A percentile compares a stretch with the other conserved stretches of the same genome.
phyloP scores from a whole-genome alignment of 2,329 filamentous ascomycete genomes.

The Biscogniauxia marginata region DNA sequence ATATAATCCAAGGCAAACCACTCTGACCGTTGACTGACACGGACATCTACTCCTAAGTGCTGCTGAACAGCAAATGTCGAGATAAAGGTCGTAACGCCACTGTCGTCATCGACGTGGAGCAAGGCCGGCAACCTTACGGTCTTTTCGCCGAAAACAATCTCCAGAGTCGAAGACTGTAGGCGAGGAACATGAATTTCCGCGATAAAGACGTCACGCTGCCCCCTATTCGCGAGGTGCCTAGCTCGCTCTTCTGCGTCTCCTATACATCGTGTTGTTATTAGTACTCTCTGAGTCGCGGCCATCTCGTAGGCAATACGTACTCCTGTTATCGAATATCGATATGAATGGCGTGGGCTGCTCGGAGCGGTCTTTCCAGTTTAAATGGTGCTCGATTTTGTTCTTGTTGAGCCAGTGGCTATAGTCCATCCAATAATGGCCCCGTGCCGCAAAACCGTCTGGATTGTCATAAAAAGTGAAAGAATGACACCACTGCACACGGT shows the following conservation, averaged over 20 bases:
- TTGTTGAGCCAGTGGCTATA: not conserved
- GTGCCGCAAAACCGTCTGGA: not conserved
- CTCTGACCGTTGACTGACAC: not conserved
- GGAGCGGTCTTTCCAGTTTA: not conserved
- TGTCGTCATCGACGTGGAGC: not conserved
- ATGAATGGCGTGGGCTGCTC: not conserved
- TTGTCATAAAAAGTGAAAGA: not conserved
- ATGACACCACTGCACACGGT: not conserved
- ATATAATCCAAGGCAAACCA: not conserved
- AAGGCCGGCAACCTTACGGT: not conserved
- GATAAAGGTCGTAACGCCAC: not conserved
- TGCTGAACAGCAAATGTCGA: not conserved
- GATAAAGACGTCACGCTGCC: not conserved
- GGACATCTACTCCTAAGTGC: not conserved
- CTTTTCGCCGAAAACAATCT: not conserved
- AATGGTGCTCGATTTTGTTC: not conserved
- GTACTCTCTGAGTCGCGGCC: too few relatives aligned
- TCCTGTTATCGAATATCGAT: not conserved
- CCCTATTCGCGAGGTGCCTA: too few relatives aligned
- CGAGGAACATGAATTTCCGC: not conserved
- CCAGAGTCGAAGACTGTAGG: not conserved
- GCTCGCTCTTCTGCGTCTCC: not conserved
- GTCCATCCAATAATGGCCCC: not conserved
- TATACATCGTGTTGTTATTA: not conserved
- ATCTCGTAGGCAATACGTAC: not conserved